Evolutionary conservation across 176 grass and related monocot species (phyloP), one percentile per base, ranked within the genome.

Genomic region (Triticum monococcum): DNA sequence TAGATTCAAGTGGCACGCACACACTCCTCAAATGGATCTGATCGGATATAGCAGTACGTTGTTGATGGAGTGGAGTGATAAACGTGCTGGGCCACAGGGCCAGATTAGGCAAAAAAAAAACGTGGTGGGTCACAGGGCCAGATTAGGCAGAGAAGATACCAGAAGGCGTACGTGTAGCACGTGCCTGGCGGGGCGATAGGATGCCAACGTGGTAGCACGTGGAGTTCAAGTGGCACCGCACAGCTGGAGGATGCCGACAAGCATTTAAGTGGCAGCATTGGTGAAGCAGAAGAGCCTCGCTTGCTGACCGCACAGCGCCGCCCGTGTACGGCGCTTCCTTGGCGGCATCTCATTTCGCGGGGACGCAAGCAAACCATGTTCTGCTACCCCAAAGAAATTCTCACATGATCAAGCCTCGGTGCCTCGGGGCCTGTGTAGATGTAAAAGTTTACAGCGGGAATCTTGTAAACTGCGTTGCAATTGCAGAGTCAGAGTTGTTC

Each of bases 211-310:
- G 65, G 75, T 16, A 9, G 41, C 18, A 66, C 40, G 28, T 13
- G 5, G 41, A 56, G 65, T 32, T 30, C 28, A 30, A 30, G 28
- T 30, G 28, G 1, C 66, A 1, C 52, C 64, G 54, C 81, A 12
- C 5, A 11, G 75, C 41, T 84, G 87, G 81, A 24, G 18, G 87
- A 75, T 66, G 31, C 23, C 8, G 41, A 85, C 75, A 3, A 59
- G 3, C 10, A 28, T 38, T 69, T 68, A 20, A 77, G 30, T 76
- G 60, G 2, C 7, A 16, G 8, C 46, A 54, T 54, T 18, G 50
- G 4, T 54, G 50, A 5, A 54, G 16, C 50, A 2, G 50, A 54
- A 54, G 16, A 18, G 50, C 41, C 26, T 17, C 2, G 40, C 40
- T 81, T 52, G 60, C 78, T 38, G 78, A 50, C 54, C 0, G 8